Percentiles rank a stretch among this genome's conserved stretches.
These are phyloP conservation scores for Cladosporium phlei DNA, from an alignment of 2,329 filamentous ascomycete species.

Conservation along the genomic window DNA sequence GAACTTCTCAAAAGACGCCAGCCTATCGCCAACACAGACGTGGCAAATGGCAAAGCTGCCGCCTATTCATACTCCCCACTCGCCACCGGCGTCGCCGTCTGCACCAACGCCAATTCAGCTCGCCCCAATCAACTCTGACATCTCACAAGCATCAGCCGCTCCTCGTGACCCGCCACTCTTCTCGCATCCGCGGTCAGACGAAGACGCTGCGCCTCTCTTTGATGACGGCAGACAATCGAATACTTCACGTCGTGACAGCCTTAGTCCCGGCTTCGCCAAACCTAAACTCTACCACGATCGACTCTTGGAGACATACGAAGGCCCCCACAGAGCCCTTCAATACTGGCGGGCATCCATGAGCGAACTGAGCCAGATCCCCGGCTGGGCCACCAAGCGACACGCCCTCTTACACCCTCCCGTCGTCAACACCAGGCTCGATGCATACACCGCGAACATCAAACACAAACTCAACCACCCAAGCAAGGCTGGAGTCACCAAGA, in stretches of 20 bases:
- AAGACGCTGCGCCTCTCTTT: conserved; percentile 12
- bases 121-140: conserved; percentile 9
- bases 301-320: not conserved
- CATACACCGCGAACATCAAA: conserved; percentile 8
- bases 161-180: conserved; percentile 19
- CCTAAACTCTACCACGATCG: conserved; percentile 4
- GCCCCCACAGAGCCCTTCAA: not conserved
- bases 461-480: conserved; percentile 10
- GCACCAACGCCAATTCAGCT: conserved; percentile 13
- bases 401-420: conserved; percentile 10
- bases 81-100: conserved; percentile 20
- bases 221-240: not conserved
- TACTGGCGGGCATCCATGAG: conserved; percentile 1
- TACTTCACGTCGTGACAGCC: conserved; percentile 9
- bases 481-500: conserved; percentile 8
- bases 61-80: conserved; percentile 16
- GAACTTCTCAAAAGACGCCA: conserved; percentile 15
- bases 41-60: conserved; percentile 14
- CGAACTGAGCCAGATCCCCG: not conserved
- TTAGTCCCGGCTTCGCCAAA: not conserved
- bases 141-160: conserved; percentile 9
- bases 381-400: conserved; percentile 5
- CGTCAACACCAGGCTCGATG: conserved; percentile 5
- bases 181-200: conserved; percentile 14
- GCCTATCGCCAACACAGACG: not conserved